Base-by-base conservation (phyloP, 306 rosid genomes). In the Abrus pulchellus region DNA sequence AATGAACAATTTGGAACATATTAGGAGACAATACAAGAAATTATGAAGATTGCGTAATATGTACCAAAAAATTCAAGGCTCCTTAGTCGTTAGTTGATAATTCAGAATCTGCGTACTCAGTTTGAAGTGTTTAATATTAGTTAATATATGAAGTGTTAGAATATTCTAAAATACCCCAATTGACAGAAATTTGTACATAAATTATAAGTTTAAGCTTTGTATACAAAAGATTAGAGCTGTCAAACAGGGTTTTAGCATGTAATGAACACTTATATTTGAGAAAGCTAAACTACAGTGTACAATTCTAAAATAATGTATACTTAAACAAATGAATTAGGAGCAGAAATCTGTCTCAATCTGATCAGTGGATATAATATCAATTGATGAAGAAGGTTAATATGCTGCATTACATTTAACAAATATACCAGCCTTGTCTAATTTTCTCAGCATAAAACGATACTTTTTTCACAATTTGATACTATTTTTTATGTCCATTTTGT, bases 111-210 rank as follows among this genome's bases (percentile, higher is more conserved):
- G 36, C 14, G 40, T 12, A 41, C 56, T 44, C 10, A 56, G 55
- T 57, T 74, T 57, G 65, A 52, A 65, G 14, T 11, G 2, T 27
- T 64, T 64, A 7, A 4, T 10, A 10, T 68, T 47, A 65, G 53
- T 65, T 36, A 12, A 36, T 65, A 36, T 55, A 53, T 29, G 45
- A 38, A 45, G 28, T 40, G 5, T 5, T 3, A 9, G 53, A 50
- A 2, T 43, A 3, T 12, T 67, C 29, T 67, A 30, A 54, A 55
- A 55, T 48, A 27, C 59, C 20, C 13, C 2, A 2, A 43, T 54
- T 53, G 66, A 54, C 67, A 29, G 44, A 30, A 57, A 78, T 41
- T 27, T 7, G 12, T 56, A 50, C 75, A 50, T 2, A 32, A 70
- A 33, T 33, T 34, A 33, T 20, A 27, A 5, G 27, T 67, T 8